Evolutionary conservation across 169 alveolate genomes (phyloP), one percentile per base, ranked within the genome.

Genomic region (Condylostoma magnum): DNA sequence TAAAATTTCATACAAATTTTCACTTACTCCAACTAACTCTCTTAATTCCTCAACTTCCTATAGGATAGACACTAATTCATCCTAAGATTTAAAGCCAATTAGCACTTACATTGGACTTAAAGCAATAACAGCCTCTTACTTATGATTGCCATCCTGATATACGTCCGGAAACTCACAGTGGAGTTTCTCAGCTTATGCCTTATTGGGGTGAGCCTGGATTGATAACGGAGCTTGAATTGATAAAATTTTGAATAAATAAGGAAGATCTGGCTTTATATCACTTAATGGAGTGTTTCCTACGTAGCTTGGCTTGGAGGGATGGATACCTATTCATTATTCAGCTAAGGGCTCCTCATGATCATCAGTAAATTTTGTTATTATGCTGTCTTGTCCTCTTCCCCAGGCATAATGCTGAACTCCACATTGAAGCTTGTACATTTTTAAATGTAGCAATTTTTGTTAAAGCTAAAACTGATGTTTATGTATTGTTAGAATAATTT

Each of bases 281-380:
- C 50, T 65, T 18, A 44, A n/a, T 15, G 50, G 72, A 65, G 46
- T 30, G 43, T n/a, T 38, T 6, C 44, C 46, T 47, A 74, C 47
- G 10, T 43, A 48, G 20, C 75, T 72, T n/a, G 92, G 92, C 48
- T 41, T 48, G 20, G 84, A 72, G 18, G 79, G 72, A 68, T 95
- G 98, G 12, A 91, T 85, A 0, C 98, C 98, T 83, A 93, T 90
- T 97, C 98, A 95, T 34, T 87, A 90, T 69, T 95, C 98, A 31
- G 98, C 98, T 73, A 76, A 90, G 2, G 82, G 86, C 48, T 56
- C 65, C 25, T 70, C 76, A 20, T 60, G 48, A 25, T 79, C 79
- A 18, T 74, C 68, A 2, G 50, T 57, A 48, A 74, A 46, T 1
- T 58, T 56, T n/a, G 66, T 57, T 27, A 89, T 90, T 30, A 66